Evolutionary conservation across 2,329 filamentous ascomycete species (phyloP).

Genomic region (Dendryphion nanum): DNA sequence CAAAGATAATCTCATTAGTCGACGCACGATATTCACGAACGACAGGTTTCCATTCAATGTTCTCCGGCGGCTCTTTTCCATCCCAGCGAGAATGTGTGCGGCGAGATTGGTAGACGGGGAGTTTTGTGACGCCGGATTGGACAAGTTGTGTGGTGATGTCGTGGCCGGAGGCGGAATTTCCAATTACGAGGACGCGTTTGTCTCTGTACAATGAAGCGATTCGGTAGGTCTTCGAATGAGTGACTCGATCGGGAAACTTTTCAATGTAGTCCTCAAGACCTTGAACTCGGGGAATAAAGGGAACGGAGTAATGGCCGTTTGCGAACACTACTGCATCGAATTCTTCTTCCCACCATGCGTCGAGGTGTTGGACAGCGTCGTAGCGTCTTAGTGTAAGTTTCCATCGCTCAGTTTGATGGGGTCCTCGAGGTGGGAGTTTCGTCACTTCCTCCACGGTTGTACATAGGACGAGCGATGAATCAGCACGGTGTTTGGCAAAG

Average conservation of each 20-base stretch:
- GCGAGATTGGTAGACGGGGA: slow-evolving; percentile 54
- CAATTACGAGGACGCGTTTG: slow-evolving; percentile 24
- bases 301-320: slow-evolving; percentile 34
- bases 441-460: slow-evolving; percentile 55
- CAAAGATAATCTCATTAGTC: slow-evolving; percentile 23
- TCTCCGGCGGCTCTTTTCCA: slow-evolving; percentile 45
- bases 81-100: slow-evolving; percentile 53
- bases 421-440: slow-evolving; percentile 16
- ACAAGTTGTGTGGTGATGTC: slow-evolving; percentile 27
- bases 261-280: slow-evolving; percentile 56
- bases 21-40: slow-evolving; percentile 43
- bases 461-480: slow-evolving; percentile 48
- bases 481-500: slow-evolving; percentile 51
- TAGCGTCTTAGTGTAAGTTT: slow-evolving; percentile 50
- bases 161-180: slow-evolving; percentile 33
- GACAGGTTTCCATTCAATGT: slow-evolving; percentile 55
- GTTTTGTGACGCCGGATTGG: slow-evolving; percentile 21
- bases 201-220: slow-evolving; percentile 8
- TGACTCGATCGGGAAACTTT: slow-evolving; percentile 46
- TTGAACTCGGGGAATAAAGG: slow-evolving; percentile 41
- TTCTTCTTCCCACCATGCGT: slow-evolving; percentile 55
- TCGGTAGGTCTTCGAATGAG: slow-evolving; percentile 46
- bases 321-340: slow-evolving; percentile 44
- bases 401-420: slow-evolving; percentile 38
- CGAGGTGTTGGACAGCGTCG: slow-evolving; percentile 44